Evolutionary conservation across 768 basidiomycete genomes (phyloP), one percentile per base, ranked within the genome.

Genomic region (Cystobasidium ongulense): DNA sequence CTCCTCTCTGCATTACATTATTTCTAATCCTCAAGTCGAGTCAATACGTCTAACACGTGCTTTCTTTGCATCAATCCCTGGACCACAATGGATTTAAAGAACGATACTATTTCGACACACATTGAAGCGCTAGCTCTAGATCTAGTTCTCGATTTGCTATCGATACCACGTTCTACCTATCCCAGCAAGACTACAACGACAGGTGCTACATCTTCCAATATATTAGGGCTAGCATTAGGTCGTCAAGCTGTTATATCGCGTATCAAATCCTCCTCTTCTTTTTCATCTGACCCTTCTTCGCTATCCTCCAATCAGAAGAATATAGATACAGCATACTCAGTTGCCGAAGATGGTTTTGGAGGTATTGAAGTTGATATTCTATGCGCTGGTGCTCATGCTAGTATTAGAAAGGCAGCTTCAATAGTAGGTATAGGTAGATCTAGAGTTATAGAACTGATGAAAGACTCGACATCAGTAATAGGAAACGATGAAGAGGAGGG

Each of bases 161-260:
- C 46, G 4, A 76, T 80, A 1, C 57, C 75, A 1, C 15, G 38
- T 15, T 17, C 33, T 4, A 52, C 18, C 7, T 84, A 82, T 76
- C 71, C 61, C 18, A 81, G 81, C 11, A 78, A 83, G 46, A 82
- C 82, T 0, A 64, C 84, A 29, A 84, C 83, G 0, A 83, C 82
- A 0, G 84, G 84, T 29, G 84, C 83, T 1, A 84, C 84, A 0
- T 80, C 82, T 0, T 79, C 80, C 21, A 84, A 84, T 75, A 75
- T 84, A 13, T 80, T 84, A 31, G 84, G 84, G 8, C 77, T 84
- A 0, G 81, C 81, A 2, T 80, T 81, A 70, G 84, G 81, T 0
- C 76, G 84, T 18, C 82, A 84, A 23, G 79, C 76, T 65, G 70
- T 78, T 7, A 65, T 80, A 50, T 76, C 78, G 3, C 78, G 76